These are phyloP conservation scores for Chrysopogon serrulatus DNA, from an alignment of 176 grass and related monocot genomes.

Conservation along the genomic window DNA sequence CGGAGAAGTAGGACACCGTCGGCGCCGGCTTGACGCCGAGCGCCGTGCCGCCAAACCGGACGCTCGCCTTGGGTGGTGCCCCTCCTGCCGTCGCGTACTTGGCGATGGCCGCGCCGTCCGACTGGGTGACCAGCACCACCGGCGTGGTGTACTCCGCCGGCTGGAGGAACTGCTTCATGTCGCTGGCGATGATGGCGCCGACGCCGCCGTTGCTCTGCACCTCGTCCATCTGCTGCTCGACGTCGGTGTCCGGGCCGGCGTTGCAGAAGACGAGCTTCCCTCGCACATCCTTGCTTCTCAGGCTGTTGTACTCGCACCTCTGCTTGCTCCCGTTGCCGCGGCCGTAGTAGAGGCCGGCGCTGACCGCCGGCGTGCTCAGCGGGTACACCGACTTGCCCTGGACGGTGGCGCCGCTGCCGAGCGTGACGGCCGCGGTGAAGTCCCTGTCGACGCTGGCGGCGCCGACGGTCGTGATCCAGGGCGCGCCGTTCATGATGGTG, in stretches of 20 bases:
- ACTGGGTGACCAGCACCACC: constrained; percentile 29
- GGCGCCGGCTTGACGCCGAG: constrained; percentile 65
- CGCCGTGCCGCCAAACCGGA: constrained; percentile 46
- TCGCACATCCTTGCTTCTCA: constrained; percentile 32
- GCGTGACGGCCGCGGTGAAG: constrained; percentile 51
- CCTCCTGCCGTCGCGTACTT: constrained; percentile 10
- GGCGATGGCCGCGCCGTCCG: constrained; percentile 44
- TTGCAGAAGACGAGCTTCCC: constrained; percentile 66
- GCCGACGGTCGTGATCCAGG: constrained; percentile 70
- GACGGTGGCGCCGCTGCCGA: constrained; percentile 30
- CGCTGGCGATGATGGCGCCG: constrained; percentile 42
- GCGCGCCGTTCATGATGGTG: constrained; percentile 57
- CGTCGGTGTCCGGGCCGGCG: neutral
- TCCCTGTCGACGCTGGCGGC: constrained; percentile 54
- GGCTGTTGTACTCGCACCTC: constrained; percentile 25
- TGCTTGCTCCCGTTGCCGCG: constrained; percentile 29
- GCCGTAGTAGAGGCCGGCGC: constrained; percentile 43
- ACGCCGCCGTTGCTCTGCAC: constrained; percentile 33
- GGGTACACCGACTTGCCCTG: constrained; percentile 58
- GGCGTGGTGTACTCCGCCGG: constrained; percentile 34
- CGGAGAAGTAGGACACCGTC: constrained; percentile 59
- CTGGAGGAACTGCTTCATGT: constrained; percentile 28
- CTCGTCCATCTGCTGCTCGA: constrained; percentile 37
- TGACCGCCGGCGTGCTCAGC: neutral
- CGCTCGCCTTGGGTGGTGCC: constrained; percentile 15